A percentile compares a stretch with the other conserved stretches of the same genome.
Evolutionary conservation across 1,139 yeast genomes (phyloP).

Genomic region (Magnusiomyces tetraspermus): DNA sequence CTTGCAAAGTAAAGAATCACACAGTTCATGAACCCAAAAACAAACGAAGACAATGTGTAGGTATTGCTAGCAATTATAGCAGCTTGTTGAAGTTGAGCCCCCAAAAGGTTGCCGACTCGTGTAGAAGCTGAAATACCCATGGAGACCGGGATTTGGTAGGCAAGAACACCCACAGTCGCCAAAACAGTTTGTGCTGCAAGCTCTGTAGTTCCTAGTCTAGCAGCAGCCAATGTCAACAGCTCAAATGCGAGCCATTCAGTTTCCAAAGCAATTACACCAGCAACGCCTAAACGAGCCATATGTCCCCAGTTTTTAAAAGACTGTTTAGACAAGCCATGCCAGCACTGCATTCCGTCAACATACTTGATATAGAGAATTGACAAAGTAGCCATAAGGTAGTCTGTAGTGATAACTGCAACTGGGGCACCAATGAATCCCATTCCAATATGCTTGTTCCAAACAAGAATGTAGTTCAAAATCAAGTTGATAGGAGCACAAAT

Average conservation of each 20-base stretch:
- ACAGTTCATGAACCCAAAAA: constrained; percentile 50
- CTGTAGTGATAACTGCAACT: constrained; percentile 49
- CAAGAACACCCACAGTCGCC: constrained; percentile 66
- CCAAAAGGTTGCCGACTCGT: constrained; percentile 77
- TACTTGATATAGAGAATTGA: constrained; percentile 44
- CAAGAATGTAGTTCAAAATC: constrained; percentile 60
- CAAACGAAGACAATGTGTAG: constrained; percentile 48
- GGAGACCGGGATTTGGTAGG: constrained; percentile 82
- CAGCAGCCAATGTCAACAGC: constrained; percentile 56
- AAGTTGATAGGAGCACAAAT: constrained; percentile 76
- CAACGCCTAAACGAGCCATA: constrained; percentile 59
- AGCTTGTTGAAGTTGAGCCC: constrained; percentile 54
- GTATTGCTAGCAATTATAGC: constrained; percentile 59
- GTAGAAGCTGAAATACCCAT: constrained; percentile 80
- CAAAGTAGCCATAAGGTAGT: constrained; percentile 52
- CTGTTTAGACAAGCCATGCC: constrained; percentile 50
- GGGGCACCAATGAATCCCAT: constrained; percentile 64
- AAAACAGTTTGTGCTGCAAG: constrained; percentile 84
- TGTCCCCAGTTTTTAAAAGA: constrained; percentile 48
- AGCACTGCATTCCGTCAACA: constrained; percentile 59
- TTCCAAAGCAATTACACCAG: constrained; percentile 77
- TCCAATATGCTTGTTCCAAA: constrained; percentile 59
- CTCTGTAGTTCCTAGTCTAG: constrained; percentile 70
- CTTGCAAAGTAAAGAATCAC: constrained; percentile 43
- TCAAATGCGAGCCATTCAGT: constrained; percentile 85